Conservation (phyloP, 2,329 filamentous ascomycete genomes). For the Ilyonectria robusta region DNA sequence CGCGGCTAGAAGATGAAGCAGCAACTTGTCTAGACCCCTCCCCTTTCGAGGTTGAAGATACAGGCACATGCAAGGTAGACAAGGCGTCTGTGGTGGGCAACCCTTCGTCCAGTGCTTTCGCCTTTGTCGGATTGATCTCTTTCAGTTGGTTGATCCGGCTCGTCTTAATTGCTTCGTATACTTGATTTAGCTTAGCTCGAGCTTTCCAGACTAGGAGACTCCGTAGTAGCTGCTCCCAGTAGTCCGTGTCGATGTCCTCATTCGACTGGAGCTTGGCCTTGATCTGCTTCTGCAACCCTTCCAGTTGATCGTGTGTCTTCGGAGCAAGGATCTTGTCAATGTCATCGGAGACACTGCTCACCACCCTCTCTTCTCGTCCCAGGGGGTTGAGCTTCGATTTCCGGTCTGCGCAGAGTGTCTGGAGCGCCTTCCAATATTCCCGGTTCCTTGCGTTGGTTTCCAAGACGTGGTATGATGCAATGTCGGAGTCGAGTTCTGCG, state of each 20-base stretch:
- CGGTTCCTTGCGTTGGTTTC: conserved; percentile 84
- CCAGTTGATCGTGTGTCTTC: conserved; percentile 90
- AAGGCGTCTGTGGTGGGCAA: conserved; percentile 19
- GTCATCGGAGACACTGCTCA: conserved; percentile 86
- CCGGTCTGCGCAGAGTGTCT: conserved; percentile 84
- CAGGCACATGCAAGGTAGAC: conserved; percentile 16
- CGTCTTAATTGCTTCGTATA: conserved; percentile 82
- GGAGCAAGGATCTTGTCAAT: conserved; percentile 89
- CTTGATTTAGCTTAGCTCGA: conserved; percentile 83
- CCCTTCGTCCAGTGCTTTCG: conserved; percentile 51
- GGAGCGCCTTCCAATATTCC: conserved; percentile 94
- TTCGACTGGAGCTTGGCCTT: conserved; percentile 87
- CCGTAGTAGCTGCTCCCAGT: conserved; percentile 93
- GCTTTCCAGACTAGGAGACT: conserved; percentile 93
- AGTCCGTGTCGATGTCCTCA: conserved; percentile 95
- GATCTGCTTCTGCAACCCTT: conserved; percentile 89
- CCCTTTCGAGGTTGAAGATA: conserved; percentile 24
- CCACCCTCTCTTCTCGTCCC: conserved; percentile 78
- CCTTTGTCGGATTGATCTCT: conserved; percentile 78
- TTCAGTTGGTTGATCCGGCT: conserved; percentile 77
- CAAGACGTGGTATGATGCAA: conserved; percentile 82
- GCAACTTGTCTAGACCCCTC: conserved; percentile 25
- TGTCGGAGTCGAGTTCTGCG: conserved; percentile 84
- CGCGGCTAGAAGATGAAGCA: conserved; percentile 42
- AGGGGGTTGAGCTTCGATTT: conserved; percentile 75